phyloP scores from a whole-genome alignment of 371 early-diverging fungal genomes.

The Mycotypha africana region DNA sequence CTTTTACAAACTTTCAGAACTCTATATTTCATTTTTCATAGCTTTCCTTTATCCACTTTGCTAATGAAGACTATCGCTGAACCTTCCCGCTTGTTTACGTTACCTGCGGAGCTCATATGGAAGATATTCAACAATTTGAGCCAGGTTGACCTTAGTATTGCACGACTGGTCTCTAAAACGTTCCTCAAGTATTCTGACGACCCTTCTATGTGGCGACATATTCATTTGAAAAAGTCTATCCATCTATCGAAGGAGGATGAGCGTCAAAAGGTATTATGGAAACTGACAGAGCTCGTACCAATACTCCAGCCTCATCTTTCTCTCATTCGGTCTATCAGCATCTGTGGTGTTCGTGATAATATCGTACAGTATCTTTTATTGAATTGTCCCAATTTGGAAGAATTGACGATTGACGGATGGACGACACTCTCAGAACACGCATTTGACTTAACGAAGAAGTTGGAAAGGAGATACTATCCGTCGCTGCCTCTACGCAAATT shows the following conservation, averaged over 20 bases:
- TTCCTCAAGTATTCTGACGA: conserved; percentile 20
- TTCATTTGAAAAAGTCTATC: conserved; percentile 6
- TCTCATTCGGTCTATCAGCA: conserved; percentile 16
- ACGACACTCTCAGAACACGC: conserved; percentile 32
- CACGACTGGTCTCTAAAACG: conserved; percentile 12
- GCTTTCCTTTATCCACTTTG: no score
- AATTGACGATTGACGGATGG: conserved; percentile 30
- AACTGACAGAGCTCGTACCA: conserved; percentile 13
- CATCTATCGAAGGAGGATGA: no score
- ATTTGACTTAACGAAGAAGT: conserved; percentile 4
- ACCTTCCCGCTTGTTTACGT: not conserved
- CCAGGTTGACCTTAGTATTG: conserved; percentile 11
- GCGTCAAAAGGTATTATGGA: conserved; percentile 15
- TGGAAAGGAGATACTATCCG: no score
- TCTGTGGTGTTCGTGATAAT: conserved; percentile 36
- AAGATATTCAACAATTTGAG: not conserved
- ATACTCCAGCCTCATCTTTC: conserved; percentile 22
- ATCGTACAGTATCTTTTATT: conserved; percentile 25
- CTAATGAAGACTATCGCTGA: no score
- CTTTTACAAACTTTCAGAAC: no score
- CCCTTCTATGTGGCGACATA: conserved; percentile 20
- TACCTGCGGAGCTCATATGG: conserved; percentile 5
- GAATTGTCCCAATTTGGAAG: conserved; percentile 15
- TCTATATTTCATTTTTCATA: no score
- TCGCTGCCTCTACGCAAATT: conserved; percentile 14